These are phyloP conservation scores for Lasiodiplodia citricola DNA, from an alignment of 2,329 filamentous ascomycete species.

Conservation along the genomic window DNA sequence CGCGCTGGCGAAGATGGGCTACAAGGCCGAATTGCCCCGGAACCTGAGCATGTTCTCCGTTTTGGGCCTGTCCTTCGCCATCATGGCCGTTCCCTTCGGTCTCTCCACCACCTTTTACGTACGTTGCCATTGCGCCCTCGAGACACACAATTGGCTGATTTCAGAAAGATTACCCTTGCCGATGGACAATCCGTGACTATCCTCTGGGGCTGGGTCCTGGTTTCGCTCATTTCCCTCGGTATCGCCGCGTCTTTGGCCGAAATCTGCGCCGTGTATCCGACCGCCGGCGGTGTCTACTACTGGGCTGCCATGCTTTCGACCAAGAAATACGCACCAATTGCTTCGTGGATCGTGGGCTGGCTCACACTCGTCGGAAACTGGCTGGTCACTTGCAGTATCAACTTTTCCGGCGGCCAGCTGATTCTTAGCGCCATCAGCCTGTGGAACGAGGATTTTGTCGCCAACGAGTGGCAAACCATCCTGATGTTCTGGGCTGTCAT, in stretches of 20 bases:
- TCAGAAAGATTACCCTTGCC: constrained; percentile 60
- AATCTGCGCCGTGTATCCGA: constrained; percentile 72
- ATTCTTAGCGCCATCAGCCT: constrained; percentile 71
- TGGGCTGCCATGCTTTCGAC: constrained; percentile 71
- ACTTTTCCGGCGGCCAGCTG: constrained; percentile 74
- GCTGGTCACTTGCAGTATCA: constrained; percentile 69
- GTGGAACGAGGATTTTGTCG: constrained; percentile 71
- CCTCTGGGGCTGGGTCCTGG: constrained; percentile 72
- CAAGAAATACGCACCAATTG: constrained; percentile 68
- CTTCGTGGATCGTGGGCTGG: constrained; percentile 74
- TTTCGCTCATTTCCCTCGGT: constrained; percentile 66
- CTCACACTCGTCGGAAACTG: constrained; percentile 75
- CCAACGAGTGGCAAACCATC: constrained; percentile 72
- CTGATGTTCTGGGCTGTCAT: constrained; percentile 75
- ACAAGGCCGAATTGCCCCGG: constrained; percentile 69
- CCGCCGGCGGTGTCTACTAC: constrained; percentile 73
- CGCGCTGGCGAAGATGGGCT: constrained; percentile 69
- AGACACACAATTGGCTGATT: neutral
- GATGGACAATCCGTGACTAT: constrained; percentile 73
- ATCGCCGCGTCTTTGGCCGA: constrained; percentile 72
- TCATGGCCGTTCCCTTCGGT: constrained; percentile 75
- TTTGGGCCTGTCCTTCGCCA: constrained; percentile 71
- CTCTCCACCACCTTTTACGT: constrained; percentile 68
- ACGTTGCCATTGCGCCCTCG: neutral
- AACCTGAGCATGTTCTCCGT: constrained; percentile 73